Base-by-base conservation (phyloP, 2,329 filamentous ascomycete species). In the Paraphaeosphaeria minitans region DNA sequence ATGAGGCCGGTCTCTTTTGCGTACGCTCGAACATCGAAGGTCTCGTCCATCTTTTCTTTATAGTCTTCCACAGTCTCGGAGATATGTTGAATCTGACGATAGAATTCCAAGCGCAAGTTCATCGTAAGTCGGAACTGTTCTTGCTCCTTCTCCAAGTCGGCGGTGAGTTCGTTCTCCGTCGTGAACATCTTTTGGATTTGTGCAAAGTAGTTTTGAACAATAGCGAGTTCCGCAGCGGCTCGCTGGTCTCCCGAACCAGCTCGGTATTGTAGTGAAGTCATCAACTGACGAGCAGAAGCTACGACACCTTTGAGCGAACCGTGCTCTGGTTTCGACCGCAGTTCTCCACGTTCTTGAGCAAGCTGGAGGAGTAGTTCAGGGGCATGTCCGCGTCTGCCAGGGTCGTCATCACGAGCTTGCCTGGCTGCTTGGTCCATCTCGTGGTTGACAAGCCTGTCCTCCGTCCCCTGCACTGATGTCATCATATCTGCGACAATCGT, bases 51-150 rank as follows among this genome's bases (percentile, higher is more conserved):
- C 52, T 82, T 81, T 12, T 89, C 88, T 57, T 92, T 88, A 56
- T 90, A 91, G 0, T 90, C 88, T 5, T 86, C 84, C 0, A 98
- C 92, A 19, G 87, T 91, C 71, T 98, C 94, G 0, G 93, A 97
- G n/a, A 98, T 87, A 27, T 87, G 85, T 72, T 98, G 95, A 12
- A 98, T 82, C 70, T 97, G 93, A 5, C 89, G 87, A 72, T 98
- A 98, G 72, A 93, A 98, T 57, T 95, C 92, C 0, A 97, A 79
- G 14, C 95, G 88, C 39, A 87, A 83, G 69, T 98, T 98, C 87
- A 96, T 93, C 0, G 89, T 87, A 16, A 83, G 82, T 29, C 87
- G 89, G 73, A 96, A 95, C 29, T 87, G 79, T 48, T 94, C 89
- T 6, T 92, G 79, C 73, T 97, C 93, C 59, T 85, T 85, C 60